Conservation (phyloP, 129 eudicot species). For the Flaveria ramosissima region DNA sequence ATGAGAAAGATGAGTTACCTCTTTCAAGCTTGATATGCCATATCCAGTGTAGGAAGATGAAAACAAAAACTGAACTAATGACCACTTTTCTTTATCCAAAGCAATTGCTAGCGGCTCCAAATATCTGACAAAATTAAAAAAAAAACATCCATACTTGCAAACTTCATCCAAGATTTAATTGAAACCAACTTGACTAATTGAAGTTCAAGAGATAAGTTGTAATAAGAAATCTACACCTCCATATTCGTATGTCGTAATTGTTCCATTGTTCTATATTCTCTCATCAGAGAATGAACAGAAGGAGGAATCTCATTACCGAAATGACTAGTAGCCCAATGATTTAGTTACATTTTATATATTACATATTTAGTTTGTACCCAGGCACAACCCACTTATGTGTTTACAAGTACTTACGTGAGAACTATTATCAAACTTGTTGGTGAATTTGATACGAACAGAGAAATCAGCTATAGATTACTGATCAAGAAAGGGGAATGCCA, state of each 20-base stretch:
- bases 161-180: conserved; percentile 17
- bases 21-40: conserved; percentile 90
- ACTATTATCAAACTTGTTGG: not conserved
- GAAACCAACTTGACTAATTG: conserved; percentile 9
- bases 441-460: not conserved
- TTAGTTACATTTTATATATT: not conserved
- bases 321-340: not conserved
- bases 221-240: not conserved
- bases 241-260: not conserved
- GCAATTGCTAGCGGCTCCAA: conserved; percentile 94
- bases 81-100: conserved; percentile 92
- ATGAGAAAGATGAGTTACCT: conserved; percentile 48
- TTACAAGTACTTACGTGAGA: not conserved
- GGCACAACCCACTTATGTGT: not conserved
- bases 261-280: not conserved
- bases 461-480: too few relatives aligned
- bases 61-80: conserved; percentile 81
- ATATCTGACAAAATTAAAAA: conserved; percentile 51
- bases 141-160: conserved; percentile 23
- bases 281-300: not conserved
- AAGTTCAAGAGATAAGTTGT: not conserved
- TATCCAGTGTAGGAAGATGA: conserved; percentile 94
- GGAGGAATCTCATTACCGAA: not conserved
- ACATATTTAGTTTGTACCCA: not conserved
- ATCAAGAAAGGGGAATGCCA: not conserved